Conservation (phyloP, 1,139 yeast genomes). For the Wickerhamomyces sp. region DNA sequence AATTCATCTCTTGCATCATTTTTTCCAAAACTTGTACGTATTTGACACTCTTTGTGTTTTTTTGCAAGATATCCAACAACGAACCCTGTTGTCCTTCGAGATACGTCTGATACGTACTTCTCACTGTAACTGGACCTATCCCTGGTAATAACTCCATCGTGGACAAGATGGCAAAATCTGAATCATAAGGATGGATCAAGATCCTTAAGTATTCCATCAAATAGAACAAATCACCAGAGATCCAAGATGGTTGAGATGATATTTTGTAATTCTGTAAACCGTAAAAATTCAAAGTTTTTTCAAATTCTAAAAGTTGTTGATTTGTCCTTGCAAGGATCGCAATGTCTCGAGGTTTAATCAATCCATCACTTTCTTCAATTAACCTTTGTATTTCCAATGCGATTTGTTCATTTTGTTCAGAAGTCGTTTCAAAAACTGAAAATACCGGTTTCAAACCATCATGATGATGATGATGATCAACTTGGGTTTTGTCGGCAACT, state of each 20-base stretch:
- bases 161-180: slow-evolving; percentile 30
- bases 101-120: slow-evolving; percentile 17
- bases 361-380: slow-evolving; percentile 40
- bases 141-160: slow-evolving; percentile 26
- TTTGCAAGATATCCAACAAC: slow-evolving; percentile 20
- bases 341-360: slow-evolving; percentile 45
- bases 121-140: slow-evolving; percentile 27
- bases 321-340: slow-evolving; percentile 52
- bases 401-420: slow-evolving; percentile 39
- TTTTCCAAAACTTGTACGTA: slow-evolving; percentile 17
- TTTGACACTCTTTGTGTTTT: slow-evolving; percentile 5
- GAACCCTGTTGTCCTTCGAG: slow-evolving; percentile 10
- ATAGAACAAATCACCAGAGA: slow-evolving; percentile 42
- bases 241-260: slow-evolving; percentile 49
- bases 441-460: slow-evolving; percentile 32
- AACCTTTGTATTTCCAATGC: slow-evolving; percentile 41
- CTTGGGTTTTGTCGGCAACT: too few relatives aligned
- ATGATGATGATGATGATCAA: too few relatives aligned
- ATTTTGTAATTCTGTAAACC: slow-evolving; percentile 42
- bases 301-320: slow-evolving; percentile 41
- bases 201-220: slow-evolving; percentile 48
- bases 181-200: slow-evolving; percentile 25
- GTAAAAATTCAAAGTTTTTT: slow-evolving; percentile 34
- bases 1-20: slow-evolving; percentile 16
- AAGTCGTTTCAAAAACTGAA: slow-evolving; percentile 23